Base-by-base conservation (phyloP, 1,284 basidiomycete species). In the Malassezia sympodialis region DNA sequence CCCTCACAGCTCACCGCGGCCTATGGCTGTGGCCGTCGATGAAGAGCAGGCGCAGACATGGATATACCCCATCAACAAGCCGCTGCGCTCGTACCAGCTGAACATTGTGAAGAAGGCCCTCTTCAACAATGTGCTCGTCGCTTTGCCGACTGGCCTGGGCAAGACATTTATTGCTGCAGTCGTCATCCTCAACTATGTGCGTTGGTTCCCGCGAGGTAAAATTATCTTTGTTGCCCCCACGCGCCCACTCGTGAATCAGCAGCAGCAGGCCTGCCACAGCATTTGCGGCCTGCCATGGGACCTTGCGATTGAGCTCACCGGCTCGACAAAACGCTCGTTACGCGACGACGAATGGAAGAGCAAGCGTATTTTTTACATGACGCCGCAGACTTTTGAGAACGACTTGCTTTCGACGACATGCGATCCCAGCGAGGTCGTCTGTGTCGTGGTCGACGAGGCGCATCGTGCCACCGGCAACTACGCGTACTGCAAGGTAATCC, bases 111-210 rank as follows among this genome's bases (percentile, higher is more conserved):
- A 82, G 65, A 81, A 83, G 31, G 87, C 85, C 66, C 80, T 98
- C 27, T 90, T 87, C 56, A 37, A 59, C 47, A 98, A 99, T 69
- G 89, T 89, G 2, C 82, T 99, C 4, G 91, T 96, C 21, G 87
- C 90, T 0, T 78, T 98, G 11, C 94, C 94, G 0, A 99, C 94
- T 0, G 94, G 94, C 56, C 79, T 98, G 6, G 94, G 94, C 19
- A 99, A 99, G 78, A 98, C 94, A 0, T 98, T 99, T 69, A 87
- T 99, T 58, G 94, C 94, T 1, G 91, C 93, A 1, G 89, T 90
- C 0, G 83, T 98, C 19, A 96, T 99, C 88, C 72, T 75, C 53
- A 75, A 75, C 62, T 72, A 69, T 42, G 69, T 63, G 49, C 63
- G 67, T 11, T 75, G 65, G 66, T 71, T 55, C 40, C 72, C 72